Conservation (phyloP, 202 grass and related monocot species). For the Carex sylvatica region DNA sequence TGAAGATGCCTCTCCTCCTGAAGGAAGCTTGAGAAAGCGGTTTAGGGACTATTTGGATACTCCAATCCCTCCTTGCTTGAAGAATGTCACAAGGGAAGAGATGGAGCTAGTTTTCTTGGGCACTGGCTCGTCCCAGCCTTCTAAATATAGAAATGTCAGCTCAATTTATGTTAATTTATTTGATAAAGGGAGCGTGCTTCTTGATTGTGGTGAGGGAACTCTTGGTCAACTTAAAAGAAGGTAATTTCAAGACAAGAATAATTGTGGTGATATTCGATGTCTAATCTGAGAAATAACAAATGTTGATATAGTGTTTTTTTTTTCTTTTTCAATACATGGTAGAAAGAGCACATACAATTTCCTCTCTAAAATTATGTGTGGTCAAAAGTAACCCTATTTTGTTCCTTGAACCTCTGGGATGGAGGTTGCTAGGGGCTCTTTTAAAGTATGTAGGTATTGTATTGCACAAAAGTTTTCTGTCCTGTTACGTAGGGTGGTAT, state of each 20-base stretch:
- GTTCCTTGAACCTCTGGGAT: neutral
- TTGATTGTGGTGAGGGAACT: slow-evolving; percentile 94
- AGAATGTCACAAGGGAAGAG: slow-evolving; percentile 73
- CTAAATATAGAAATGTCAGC: slow-evolving; percentile 93
- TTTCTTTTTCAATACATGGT: neutral
- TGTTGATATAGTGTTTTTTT: neutral
- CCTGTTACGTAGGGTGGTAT: neutral
- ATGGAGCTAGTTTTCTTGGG: slow-evolving; percentile 90
- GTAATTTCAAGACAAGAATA: slow-evolving; percentile 33
- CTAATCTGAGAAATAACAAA: neutral
- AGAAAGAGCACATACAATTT: neutral
- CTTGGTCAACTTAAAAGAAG: slow-evolving; percentile 90
- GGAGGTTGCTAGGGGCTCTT: neutral
- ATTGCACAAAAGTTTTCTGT: neutral
- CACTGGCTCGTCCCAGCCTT: slow-evolving; percentile 91
- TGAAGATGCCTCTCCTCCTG: slow-evolving; percentile 43
- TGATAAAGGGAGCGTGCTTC: slow-evolving; percentile 74
- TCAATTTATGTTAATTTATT: slow-evolving; percentile 92
- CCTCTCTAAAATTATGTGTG: neutral
- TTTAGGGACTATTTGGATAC: slow-evolving; percentile 35
- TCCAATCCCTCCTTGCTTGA: slow-evolving; percentile 53
- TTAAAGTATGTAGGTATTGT: neutral
- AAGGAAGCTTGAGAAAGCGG: slow-evolving; percentile 33
- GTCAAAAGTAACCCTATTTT: neutral
- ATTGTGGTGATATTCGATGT: neutral